Evolutionary conservation across 495 filamentous ascomycete genomes (phyloP), one percentile per base, ranked within the genome.

Genomic region (Trichoderma asperelloides): DNA sequence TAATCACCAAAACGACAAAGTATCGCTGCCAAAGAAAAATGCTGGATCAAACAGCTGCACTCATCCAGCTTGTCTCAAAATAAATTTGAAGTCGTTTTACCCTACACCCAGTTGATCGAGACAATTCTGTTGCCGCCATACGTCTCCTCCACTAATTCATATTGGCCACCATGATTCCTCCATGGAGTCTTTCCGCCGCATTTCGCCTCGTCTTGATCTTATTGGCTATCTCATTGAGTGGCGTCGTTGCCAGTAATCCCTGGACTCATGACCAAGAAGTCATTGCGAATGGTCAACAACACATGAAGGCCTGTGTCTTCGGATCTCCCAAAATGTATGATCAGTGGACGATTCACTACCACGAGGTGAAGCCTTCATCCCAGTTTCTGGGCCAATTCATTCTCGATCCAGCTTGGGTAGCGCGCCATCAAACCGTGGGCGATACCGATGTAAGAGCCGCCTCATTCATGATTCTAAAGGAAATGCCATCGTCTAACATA

Each of bases 291-390:
- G 25, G 30, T 23, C 23, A 30, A 18, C 55, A 15, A 2, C 27
- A 21, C 21, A 27, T 12, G 27, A 21, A 57, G 25, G 25, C 55
- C 2, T 60, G 55, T 13, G 55, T 60, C 3, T 60, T 28, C 16
- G 55, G 55, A 13, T 12, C 55, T 13, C 55, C 55, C 25, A 60
- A 60, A 33, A 28, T 30, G 55, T 60, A 60, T 11, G 27, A 30
- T 25, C 55, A 60, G 23, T 60, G 55, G 55, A 60, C 55, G 23
- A 60, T 60, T 60, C 27, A 28, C 55, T 60, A 60, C 16, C 23
- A 60, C 23, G 55, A 60, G 25, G 55, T 60, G 25, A 60, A 60
- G 55, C 55, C 55, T 11, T 21, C 55, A 33, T 0, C 27, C 12
- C 55, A 27, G 16, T 30, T 30, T 15, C 55, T 25, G 11, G 30